These are phyloP conservation scores for Wickerhamiella australiensis DNA, from an alignment of 805 yeast species.

Conservation along the genomic window DNA sequence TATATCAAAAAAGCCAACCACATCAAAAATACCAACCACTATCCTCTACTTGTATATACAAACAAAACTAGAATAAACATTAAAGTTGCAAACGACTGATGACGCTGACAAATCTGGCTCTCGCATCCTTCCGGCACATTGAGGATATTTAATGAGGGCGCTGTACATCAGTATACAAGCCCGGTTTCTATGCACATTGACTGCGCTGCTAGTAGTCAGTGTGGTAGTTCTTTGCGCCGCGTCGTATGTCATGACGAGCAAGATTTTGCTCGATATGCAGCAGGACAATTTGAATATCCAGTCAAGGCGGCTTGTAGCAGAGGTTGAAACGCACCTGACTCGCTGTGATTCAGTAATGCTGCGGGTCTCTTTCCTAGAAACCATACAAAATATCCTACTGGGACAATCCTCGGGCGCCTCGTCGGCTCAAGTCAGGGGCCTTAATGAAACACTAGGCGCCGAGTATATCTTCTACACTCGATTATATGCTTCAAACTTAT, in stretches of 20 bases:
- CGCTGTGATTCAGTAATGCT: slow-evolving; percentile 13
- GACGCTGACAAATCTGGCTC: not conserved
- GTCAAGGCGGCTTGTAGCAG: slow-evolving; percentile 18
- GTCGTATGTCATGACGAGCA: slow-evolving; percentile 18
- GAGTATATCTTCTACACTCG: not conserved
- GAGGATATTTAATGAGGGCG: not conserved
- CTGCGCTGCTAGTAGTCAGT: slow-evolving; percentile 2
- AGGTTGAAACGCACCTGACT: slow-evolving; percentile 16
- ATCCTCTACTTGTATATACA: too few species aligned
- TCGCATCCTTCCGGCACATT: not conserved
- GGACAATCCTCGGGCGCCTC: not conserved
- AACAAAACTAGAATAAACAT: too few species aligned
- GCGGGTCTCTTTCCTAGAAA: slow-evolving; percentile 11
- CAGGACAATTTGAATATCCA: slow-evolving; percentile 20
- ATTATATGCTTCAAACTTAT: not conserved
- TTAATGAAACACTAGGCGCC: not conserved
- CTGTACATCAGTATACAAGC: slow-evolving; percentile 9
- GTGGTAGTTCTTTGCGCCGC: slow-evolving; percentile 60
- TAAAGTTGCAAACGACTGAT: too few species aligned
- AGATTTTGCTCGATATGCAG: slow-evolving; percentile 29
- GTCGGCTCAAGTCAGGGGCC: not conserved
- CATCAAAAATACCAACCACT: too few species aligned
- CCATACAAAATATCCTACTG: not conserved
- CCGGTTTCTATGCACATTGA: slow-evolving; percentile 5
- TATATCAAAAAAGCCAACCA: too few species aligned